A percentile compares a stretch with the other conserved stretches of the same genome.
These are phyloP conservation scores for Erythrophleum fordii DNA, from an alignment of 306 rosid genomes.

Conservation along the genomic window DNA sequence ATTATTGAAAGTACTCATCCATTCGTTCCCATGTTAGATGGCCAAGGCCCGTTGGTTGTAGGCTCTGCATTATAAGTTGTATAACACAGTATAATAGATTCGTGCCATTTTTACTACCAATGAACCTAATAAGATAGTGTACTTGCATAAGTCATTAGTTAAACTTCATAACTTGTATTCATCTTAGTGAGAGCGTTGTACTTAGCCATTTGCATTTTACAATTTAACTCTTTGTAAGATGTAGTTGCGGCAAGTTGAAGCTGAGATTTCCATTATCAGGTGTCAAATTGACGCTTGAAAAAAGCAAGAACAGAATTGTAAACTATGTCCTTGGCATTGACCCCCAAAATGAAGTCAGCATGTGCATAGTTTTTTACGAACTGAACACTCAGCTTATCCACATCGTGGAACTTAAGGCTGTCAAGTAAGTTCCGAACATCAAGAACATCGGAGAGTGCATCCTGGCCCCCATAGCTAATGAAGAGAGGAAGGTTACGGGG, in stretches of 20 bases:
- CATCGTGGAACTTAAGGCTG: slow-evolving; percentile 61
- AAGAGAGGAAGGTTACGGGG: slow-evolving; percentile 76
- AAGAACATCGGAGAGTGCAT: slow-evolving; percentile 70
- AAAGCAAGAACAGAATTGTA: slow-evolving; percentile 61
- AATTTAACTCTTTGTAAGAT: not conserved
- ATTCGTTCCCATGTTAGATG: not conserved
- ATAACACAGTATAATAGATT: not conserved
- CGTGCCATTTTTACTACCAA: not conserved
- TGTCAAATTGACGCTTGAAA: slow-evolving; percentile 51
- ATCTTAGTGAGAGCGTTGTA: not conserved
- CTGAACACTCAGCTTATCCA: slow-evolving; percentile 60
- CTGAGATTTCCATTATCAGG: slow-evolving; percentile 19
- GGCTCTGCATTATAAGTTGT: too few relatives aligned
- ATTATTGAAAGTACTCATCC: not conserved
- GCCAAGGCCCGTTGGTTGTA: too few relatives aligned
- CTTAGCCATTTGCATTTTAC: not conserved
- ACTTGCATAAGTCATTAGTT: not conserved
- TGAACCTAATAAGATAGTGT: not conserved
- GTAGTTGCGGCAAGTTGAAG: not conserved
- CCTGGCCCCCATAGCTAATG: slow-evolving; percentile 85
- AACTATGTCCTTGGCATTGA: slow-evolving; percentile 73
- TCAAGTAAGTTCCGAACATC: slow-evolving; percentile 74
- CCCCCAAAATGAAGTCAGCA: slow-evolving; percentile 74
- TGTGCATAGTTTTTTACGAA: slow-evolving; percentile 76
- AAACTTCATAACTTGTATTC: not conserved